These are phyloP conservation scores for California macrophylla DNA, from an alignment of 441 rosid genomes.

Conservation along the genomic window DNA sequence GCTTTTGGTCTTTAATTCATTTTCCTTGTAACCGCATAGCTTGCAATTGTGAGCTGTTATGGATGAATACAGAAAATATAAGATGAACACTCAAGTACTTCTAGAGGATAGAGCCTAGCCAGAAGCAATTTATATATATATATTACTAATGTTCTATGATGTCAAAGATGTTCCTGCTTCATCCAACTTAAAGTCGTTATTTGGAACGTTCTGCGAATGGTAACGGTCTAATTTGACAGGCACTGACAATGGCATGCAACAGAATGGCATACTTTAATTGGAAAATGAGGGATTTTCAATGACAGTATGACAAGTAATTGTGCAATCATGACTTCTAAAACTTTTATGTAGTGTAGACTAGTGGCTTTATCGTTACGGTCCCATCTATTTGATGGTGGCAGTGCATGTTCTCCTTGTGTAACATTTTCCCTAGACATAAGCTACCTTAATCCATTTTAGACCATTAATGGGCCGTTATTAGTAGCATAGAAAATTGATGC, in stretches of 20 bases:
- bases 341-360: not conserved
- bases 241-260: not conserved
- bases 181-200: not conserved
- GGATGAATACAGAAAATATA: not conserved
- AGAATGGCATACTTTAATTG: not conserved
- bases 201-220: not conserved
- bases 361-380: not conserved
- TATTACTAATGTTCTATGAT: not conserved
- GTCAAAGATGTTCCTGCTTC: not conserved
- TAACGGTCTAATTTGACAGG: not conserved
- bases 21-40: not conserved
- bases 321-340: not conserved
- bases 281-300: not conserved
- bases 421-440: not conserved
- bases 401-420: not conserved
- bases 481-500: not conserved
- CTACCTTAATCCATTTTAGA: not conserved
- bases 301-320: not conserved
- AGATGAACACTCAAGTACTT: not conserved
- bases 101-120: not conserved
- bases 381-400: not conserved
- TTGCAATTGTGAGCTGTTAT: not conserved
- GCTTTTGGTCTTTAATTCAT: not conserved
- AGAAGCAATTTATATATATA: not conserved
- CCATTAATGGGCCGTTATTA: not conserved